phyloP scores from a whole-genome alignment of 129 eudicot species.

The Silybum marianum region DNA sequence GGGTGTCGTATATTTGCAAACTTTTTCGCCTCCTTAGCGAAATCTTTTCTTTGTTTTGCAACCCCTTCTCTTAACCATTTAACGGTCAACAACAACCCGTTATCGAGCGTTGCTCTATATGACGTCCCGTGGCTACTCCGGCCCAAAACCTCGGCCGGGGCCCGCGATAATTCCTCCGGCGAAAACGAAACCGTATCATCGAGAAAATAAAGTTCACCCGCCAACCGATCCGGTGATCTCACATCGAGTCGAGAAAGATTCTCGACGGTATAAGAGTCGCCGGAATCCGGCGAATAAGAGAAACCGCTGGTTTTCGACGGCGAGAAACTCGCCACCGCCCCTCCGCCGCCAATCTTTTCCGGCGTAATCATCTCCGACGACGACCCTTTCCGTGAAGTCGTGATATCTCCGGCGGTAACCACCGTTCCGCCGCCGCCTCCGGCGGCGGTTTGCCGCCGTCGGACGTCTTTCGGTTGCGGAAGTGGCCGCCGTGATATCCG shows the following conservation, averaged over 20 bases:
- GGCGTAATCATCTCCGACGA: slow-evolving; percentile 78
- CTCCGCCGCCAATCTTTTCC: slow-evolving; percentile 53
- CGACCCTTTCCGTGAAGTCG: slow-evolving; percentile 66
- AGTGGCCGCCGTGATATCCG: slow-evolving; percentile 60
- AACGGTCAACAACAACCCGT: slow-evolving; percentile 86
- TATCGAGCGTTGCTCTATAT: slow-evolving; percentile 85
- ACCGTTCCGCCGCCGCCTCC: slow-evolving; percentile 48
- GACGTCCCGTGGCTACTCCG: slow-evolving; percentile 99
- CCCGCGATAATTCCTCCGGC: slow-evolving; percentile 87
- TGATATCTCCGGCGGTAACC: slow-evolving; percentile 69
- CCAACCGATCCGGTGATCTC: slow-evolving; percentile 83
- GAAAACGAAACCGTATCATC: slow-evolving; percentile 86
- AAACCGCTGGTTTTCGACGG: slow-evolving; percentile 86
- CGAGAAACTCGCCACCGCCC: slow-evolving; percentile 69
- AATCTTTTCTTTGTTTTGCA: slow-evolving; percentile 94
- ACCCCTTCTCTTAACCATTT: slow-evolving; percentile 99
- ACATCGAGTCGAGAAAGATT: slow-evolving; percentile 78
- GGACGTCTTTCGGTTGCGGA: slow-evolving; percentile 50
- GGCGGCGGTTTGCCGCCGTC: slow-evolving; percentile 44
- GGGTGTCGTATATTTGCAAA: slow-evolving; percentile 96
- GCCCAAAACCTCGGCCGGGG: slow-evolving; percentile 98
- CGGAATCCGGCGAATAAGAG: slow-evolving; percentile 95
- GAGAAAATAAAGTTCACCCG: slow-evolving; percentile 90
- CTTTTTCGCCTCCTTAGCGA: slow-evolving; percentile 94
- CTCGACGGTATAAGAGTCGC: slow-evolving; percentile 81